Conservation (phyloP, 208 protist genomes). For the Trypanosoma vivax region DNA sequence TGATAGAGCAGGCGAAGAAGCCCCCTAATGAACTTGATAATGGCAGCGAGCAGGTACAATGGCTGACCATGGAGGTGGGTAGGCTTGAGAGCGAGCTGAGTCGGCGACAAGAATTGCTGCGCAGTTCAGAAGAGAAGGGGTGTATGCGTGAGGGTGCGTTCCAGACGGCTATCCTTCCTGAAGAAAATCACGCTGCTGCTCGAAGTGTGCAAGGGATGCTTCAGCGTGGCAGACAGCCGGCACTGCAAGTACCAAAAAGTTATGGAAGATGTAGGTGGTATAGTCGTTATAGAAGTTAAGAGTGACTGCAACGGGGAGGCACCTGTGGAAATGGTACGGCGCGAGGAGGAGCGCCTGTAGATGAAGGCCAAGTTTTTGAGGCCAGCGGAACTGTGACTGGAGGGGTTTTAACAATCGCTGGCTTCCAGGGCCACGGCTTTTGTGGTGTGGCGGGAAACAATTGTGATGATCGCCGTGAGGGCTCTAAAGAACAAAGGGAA, state of each 20-base stretch:
- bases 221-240: slow-evolving; percentile 49
- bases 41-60: slow-evolving; percentile 25
- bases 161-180: slow-evolving; percentile 51
- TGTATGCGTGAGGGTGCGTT: slow-evolving; percentile 59
- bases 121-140: slow-evolving; percentile 49
- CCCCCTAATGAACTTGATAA: slow-evolving; percentile 51
- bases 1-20: slow-evolving; percentile 31
- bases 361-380: slow-evolving; percentile 31
- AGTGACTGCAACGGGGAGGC: too few relatives aligned
- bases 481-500: too few relatives aligned
- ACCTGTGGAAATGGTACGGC: background rate
- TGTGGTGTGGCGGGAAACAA: background rate
- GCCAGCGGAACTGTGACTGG: slow-evolving; percentile 39
- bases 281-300: background rate
- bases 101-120: slow-evolving; percentile 21
- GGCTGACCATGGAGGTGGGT: slow-evolving; percentile 14
- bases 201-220: slow-evolving; percentile 39
- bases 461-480: background rate
- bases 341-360: slow-evolving; percentile 12
- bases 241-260: slow-evolving; percentile 8
- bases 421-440: slow-evolving; percentile 32
- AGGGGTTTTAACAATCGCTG: slow-evolving; percentile 55
- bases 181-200: slow-evolving; percentile 50
- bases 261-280: background rate
- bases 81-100: slow-evolving; percentile 24